phyloP scores from a whole-genome alignment of 2,329 filamentous ascomycete species.

The Penicillium decumbens region DNA sequence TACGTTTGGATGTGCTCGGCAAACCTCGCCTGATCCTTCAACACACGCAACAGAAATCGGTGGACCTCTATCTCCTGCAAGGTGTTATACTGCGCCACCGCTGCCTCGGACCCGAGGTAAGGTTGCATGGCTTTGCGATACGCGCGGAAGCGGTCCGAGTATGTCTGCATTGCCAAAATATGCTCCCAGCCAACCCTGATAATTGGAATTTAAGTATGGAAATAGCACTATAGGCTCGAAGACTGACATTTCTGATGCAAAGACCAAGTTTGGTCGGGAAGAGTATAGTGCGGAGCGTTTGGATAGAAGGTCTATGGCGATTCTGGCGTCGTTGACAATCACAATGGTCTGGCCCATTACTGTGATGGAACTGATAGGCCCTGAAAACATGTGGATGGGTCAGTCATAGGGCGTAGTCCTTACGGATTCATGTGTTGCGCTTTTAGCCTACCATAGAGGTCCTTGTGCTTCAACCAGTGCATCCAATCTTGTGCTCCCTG shows the following conservation, averaged over 20 bases:
- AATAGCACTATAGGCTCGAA: no score
- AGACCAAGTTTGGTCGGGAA: conserved; percentile 29
- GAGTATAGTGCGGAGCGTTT: conserved; percentile 31
- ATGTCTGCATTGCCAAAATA: conserved; percentile 30
- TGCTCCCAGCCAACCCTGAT: conserved; percentile 38
- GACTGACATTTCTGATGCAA: conserved; percentile 38
- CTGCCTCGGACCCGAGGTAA: conserved; percentile 39
- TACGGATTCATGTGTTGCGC: no score
- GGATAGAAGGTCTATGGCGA: conserved; percentile 35
- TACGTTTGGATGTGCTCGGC: conserved; percentile 44
- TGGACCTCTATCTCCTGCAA: conserved; percentile 46
- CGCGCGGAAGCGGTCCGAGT: conserved; percentile 37
- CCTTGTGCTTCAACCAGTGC: conserved; percentile 46
- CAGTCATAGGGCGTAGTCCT: no score
- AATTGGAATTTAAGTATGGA: not conserved
- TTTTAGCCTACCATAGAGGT: conserved; percentile 32
- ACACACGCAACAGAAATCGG: conserved; percentile 43
- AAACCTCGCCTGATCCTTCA: conserved; percentile 38
- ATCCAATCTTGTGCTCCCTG: conserved; percentile 36
- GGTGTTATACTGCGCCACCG: conserved; percentile 38
- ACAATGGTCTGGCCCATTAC: conserved; percentile 37
- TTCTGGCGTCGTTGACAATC: conserved; percentile 33
- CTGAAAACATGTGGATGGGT: conserved; percentile 10
- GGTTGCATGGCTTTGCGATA: conserved; percentile 46
- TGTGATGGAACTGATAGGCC: conserved; percentile 37